phyloP scores from a whole-genome alignment of 805 yeast genomes.

The Candida boidinii region DNA sequence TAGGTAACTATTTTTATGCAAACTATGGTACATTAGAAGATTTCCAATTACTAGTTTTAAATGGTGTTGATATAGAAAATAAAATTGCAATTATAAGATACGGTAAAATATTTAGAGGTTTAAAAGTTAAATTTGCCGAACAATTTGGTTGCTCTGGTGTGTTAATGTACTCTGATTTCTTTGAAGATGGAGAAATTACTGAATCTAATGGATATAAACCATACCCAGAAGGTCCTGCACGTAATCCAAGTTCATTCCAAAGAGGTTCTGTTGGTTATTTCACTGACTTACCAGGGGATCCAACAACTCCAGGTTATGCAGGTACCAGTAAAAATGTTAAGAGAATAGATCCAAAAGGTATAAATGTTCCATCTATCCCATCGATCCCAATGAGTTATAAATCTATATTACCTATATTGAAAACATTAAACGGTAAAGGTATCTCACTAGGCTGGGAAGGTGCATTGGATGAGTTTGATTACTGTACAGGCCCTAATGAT shows the following conservation, averaged over 20 bases:
- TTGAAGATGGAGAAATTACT: conserved; percentile 51
- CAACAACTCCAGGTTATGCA: conserved; percentile 68
- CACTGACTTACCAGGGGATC: conserved; percentile 64
- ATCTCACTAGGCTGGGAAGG: conserved; percentile 28
- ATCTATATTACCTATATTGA: conserved; percentile 33
- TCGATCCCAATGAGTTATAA: conserved; percentile 40
- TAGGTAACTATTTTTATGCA: conserved; percentile 45
- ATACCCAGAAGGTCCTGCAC: conserved; percentile 60
- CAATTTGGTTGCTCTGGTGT: conserved; percentile 55
- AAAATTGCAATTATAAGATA: conserved; percentile 53
- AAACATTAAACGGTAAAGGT: conserved; percentile 29
- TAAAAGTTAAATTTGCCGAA: conserved; percentile 56
- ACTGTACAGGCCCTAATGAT: conserved; percentile 38
- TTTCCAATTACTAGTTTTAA: conserved; percentile 31
- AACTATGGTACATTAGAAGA: conserved; percentile 55
- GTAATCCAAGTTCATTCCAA: conserved; percentile 52
- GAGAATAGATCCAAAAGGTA: conserved; percentile 30
- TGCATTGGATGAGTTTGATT: conserved; percentile 31
- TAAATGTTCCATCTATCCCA: conserved; percentile 44
- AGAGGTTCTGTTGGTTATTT: conserved; percentile 53
- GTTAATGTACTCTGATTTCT: conserved; percentile 47
- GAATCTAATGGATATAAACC: conserved; percentile 44
- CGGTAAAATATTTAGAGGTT: conserved; percentile 41
- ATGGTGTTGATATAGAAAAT: conserved; percentile 37
- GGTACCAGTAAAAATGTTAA: conserved; percentile 36